Evolutionary conservation across 1,284 basidiomycete genomes (phyloP).

Genomic region (Sporisorium iseilematis-ciliati): DNA sequence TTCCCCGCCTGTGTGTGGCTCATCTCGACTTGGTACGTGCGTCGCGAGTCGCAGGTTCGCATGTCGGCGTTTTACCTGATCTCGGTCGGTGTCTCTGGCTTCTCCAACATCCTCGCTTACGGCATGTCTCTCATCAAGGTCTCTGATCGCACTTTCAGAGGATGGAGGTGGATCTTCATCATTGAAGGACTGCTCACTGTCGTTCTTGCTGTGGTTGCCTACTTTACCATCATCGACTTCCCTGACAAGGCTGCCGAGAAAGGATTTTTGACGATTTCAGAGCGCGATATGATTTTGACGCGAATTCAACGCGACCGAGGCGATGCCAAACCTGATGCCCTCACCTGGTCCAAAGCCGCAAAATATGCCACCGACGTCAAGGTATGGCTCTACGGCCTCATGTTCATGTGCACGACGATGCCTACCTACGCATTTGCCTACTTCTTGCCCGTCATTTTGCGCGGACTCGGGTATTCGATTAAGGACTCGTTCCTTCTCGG

Average conservation of each 20-base stretch:
- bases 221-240: conserved; percentile 69
- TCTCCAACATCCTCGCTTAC: conserved; percentile 71
- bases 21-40: conserved; percentile 72
- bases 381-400: conserved; percentile 71
- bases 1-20: conserved; percentile 70
- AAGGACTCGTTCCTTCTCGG: conserved; percentile 61
- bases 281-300: conserved; percentile 70
- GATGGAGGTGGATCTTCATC: conserved; percentile 68
- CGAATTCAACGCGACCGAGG: conserved; percentile 72
- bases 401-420: conserved; percentile 67
- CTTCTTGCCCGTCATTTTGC: conserved; percentile 71
- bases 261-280: conserved; percentile 71
- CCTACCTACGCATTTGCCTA: conserved; percentile 59
- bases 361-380: conserved; percentile 70
- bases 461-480: conserved; percentile 69
- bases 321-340: conserved; percentile 70
- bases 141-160: conserved; percentile 34
- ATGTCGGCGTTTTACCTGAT: conserved; percentile 71
- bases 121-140: conserved; percentile 42
- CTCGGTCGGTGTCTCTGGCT: conserved; percentile 69
- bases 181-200: conserved; percentile 54
- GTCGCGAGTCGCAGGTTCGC: conserved; percentile 71
- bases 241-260: conserved; percentile 70
- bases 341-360: conserved; percentile 69
- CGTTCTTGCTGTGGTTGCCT: conserved; percentile 51